These are phyloP conservation scores for Scorias spongiosa DNA, from an alignment of 2,329 filamentous ascomycete genomes.

Conservation along the genomic window DNA sequence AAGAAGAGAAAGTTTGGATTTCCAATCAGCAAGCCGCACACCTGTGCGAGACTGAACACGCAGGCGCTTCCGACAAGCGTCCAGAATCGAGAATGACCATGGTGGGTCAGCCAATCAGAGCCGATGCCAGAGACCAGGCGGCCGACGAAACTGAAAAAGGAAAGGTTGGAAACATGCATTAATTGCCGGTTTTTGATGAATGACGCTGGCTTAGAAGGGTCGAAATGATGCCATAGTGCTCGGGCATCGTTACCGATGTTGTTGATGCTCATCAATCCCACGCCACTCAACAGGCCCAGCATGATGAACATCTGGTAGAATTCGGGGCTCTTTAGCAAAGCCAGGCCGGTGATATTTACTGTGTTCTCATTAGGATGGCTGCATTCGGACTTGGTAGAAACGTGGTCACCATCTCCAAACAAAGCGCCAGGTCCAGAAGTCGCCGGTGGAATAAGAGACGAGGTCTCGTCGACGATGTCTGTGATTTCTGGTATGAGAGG, in stretches of 20 bases:
- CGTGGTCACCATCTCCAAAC: slow-evolving; percentile 22
- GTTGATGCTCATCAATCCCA: slow-evolving; percentile 98
- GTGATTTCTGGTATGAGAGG: slow-evolving; percentile 3
- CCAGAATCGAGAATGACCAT: slow-evolving; percentile 73
- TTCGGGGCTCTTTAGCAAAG: slow-evolving; percentile 53
- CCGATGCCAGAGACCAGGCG: slow-evolving; percentile 65
- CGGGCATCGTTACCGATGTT: slow-evolving; percentile 84
- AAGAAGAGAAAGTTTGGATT: slow-evolving; percentile 64
- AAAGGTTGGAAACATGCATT: slow-evolving; percentile 89
- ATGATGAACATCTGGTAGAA: slow-evolving; percentile 87
- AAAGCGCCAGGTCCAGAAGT: slow-evolving; percentile 37
- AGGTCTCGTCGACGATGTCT: slow-evolving; percentile 52
- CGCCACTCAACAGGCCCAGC: slow-evolving; percentile 80
- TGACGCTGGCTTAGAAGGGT: slow-evolving; percentile 53
- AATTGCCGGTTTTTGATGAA: slow-evolving; percentile 73
- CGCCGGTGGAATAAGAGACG: slow-evolving; percentile 59
- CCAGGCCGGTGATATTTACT: slow-evolving; percentile 77
- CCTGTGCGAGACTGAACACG: slow-evolving; percentile 67
- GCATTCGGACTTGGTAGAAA: not conserved
- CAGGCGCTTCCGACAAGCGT: slow-evolving; percentile 64
- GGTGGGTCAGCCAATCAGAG: slow-evolving; percentile 77
- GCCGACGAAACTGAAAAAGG: slow-evolving; percentile 70
- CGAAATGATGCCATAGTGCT: slow-evolving; percentile 77
- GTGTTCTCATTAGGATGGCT: slow-evolving; percentile 51
- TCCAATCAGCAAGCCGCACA: slow-evolving; percentile 57